Conservation (phyloP, 2,329 filamentous ascomycete species). For the Neofusicoccum sp. region DNA sequence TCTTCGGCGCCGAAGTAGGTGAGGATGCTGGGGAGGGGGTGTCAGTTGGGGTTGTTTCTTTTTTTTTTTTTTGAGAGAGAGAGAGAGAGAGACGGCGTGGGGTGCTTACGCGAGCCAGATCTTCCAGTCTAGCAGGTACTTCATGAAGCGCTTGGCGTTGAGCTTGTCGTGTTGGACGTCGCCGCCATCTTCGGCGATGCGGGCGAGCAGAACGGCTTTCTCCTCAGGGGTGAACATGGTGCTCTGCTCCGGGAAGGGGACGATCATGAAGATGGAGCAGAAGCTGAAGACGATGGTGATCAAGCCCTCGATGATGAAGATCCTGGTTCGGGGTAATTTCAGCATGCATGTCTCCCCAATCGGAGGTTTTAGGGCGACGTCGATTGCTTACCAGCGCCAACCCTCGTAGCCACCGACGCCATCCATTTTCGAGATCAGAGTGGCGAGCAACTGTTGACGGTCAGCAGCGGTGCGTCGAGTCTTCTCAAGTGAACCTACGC, state of each 20-base stretch:
- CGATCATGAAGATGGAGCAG: slow-evolving; percentile 46
- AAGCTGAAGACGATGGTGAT: slow-evolving; percentile 39
- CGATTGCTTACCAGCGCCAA: slow-evolving; percentile 36
- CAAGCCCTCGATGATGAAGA: slow-evolving; percentile 32
- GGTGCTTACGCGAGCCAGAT: slow-evolving; percentile 21
- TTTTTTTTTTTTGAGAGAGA: not conserved
- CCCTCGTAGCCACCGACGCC: slow-evolving; percentile 47
- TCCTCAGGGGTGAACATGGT: slow-evolving; percentile 48
- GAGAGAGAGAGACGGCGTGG: not conserved
- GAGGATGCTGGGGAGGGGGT: slow-evolving; percentile 22
- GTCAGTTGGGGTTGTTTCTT: too few relatives aligned
- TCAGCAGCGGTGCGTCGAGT: not conserved
- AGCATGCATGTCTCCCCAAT: slow-evolving; percentile 31
- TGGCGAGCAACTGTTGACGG: slow-evolving; percentile 48
- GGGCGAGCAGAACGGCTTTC: slow-evolving; percentile 44
- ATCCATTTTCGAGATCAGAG: slow-evolving; percentile 60
- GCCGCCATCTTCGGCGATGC: slow-evolving; percentile 30
- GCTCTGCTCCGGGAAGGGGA: slow-evolving; percentile 25
- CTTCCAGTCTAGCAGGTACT: slow-evolving; percentile 1
- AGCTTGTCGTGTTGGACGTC: not conserved
- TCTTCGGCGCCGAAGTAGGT: slow-evolving; percentile 33
- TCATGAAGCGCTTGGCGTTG: slow-evolving; percentile 25
- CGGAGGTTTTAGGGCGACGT: slow-evolving; percentile 21
- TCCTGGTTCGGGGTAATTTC: slow-evolving; percentile 20
- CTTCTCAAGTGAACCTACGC: slow-evolving; percentile 25